Evolutionary conservation across 2,329 filamentous ascomycete species (phyloP), one percentile per base, ranked within the genome.

Genomic region (Pseudocercospora ulei): DNA sequence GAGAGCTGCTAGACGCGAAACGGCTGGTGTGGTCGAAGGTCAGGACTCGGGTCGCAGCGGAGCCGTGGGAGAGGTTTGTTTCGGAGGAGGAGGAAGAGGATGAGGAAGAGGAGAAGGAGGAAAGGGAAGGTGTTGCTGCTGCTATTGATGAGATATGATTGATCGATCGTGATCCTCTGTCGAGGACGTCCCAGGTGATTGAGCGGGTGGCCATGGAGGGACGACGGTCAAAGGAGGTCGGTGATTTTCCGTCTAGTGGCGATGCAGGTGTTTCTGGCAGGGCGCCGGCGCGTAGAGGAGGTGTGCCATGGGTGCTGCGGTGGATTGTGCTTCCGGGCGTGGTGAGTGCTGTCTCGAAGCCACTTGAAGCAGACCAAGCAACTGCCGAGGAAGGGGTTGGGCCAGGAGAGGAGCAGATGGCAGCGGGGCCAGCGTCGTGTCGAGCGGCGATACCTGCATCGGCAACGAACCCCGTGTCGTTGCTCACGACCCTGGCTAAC

Each of bases 311-410:
- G n/a, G n/a, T n/a, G n/a, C n/a, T n/a, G 3, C 17, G 11, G 11
- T 33, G 8, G 9, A 22, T 33, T 17, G 18, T 37, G 7, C 31
- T 37, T 24, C 26, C 35, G 9, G 36, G 36, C 4, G 41, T 39
- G 2, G 30, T 39, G 11, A 39, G 17, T 3, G n/a, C 9, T 3
- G 35, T 39, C 24, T 22, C 23, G n/a, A 13, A 24, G 12, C 18
- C 29, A 9, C 35, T 38, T 11, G 30, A 25, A 8, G 24, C 20
- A 5, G 13, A 16, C 7, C 35, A 39, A 13, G 29, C 35, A 19
- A 25, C 14, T 19, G 26, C 13, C 14, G 30, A 39, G 12, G 24
- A 16, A 7, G 28, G 12, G 8, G 35, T 25, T 25, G 17, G 22
- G 3, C 22, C 33, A 4, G 25, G 34, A 13, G 30, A 27, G 7